These are phyloP conservation scores for Urochloa ruziziensis DNA, from an alignment of 176 grass and related monocot species.

Conservation along the genomic window DNA sequence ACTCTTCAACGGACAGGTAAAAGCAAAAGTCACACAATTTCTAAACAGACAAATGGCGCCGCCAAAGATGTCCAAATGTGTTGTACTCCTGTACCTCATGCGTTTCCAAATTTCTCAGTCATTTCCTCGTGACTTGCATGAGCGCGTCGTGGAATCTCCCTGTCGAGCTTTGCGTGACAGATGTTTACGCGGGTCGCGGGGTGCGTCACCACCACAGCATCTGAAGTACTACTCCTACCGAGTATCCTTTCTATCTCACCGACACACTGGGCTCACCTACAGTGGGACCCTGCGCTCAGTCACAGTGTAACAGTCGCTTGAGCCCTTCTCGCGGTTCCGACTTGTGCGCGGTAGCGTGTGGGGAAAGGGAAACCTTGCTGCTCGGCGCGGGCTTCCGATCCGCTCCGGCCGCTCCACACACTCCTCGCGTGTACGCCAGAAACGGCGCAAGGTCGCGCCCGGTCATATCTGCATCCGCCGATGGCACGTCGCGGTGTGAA, in stretches of 20 bases:
- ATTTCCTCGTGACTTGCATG: conserved; percentile 12
- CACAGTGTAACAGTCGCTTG: too few relatives aligned
- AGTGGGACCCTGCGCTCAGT: background rate
- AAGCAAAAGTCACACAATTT: background rate
- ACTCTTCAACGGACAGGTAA: background rate
- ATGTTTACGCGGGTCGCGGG: background rate
- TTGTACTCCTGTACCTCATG: too few relatives aligned
- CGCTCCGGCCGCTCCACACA: conserved; percentile 18
- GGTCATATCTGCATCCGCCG: background rate
- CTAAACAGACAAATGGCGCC: background rate
- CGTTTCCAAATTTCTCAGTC: background rate
- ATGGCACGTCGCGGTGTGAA: conserved; percentile 23
- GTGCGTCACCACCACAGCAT: too few relatives aligned
- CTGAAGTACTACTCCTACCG: too few relatives aligned
- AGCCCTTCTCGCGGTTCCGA: too few relatives aligned
- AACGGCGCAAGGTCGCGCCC: background rate
- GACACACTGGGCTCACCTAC: background rate
- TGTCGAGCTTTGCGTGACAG: background rate
- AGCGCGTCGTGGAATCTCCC: conserved; percentile 17
- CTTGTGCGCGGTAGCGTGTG: conserved; percentile 37
- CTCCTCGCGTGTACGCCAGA: conserved; percentile 12
- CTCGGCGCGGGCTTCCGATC: background rate
- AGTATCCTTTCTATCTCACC: too few relatives aligned
- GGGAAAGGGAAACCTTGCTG: conserved; percentile 28
- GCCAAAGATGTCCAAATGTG: background rate